A percentile compares a stretch with the other conserved stretches of the same genome.
Evolutionary conservation across 2,329 filamentous ascomycete genomes (phyloP).

Genomic region (Elsinoe ampelina): DNA sequence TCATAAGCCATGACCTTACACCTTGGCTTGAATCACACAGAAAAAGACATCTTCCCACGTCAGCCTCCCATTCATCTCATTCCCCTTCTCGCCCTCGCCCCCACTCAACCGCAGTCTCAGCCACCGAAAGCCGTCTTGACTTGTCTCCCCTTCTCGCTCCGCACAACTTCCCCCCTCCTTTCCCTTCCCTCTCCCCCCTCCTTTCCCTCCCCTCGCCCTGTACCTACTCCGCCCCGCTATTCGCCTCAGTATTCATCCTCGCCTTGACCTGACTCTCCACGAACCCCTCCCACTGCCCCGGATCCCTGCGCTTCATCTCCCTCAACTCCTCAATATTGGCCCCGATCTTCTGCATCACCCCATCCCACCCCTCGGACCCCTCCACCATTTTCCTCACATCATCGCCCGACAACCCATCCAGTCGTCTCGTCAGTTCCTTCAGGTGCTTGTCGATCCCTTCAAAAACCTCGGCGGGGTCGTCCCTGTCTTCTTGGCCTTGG

Average conservation of each 20-base stretch:
- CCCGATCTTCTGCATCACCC: slow-evolving; percentile 53
- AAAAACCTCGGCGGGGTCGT: slow-evolving; percentile 17
- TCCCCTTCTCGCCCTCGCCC: background rate
- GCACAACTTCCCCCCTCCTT: no score
- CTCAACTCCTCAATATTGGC: slow-evolving; percentile 60
- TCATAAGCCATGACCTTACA: background rate
- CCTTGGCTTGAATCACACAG: background rate
- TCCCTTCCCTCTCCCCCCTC: background rate
- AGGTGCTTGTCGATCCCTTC: slow-evolving; percentile 17
- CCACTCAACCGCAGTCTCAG: no score
- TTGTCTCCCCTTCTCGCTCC: no score
- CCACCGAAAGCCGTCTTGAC: no score
- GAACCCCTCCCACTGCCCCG: slow-evolving; percentile 28
- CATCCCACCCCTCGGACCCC: slow-evolving; percentile 51
- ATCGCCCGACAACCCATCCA: slow-evolving; percentile 47
- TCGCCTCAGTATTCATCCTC: slow-evolving; percentile 20
- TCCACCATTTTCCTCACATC: slow-evolving; percentile 56
- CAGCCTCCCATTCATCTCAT: background rate
- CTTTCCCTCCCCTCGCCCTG: background rate
- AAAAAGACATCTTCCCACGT: background rate
- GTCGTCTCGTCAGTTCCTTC: slow-evolving; percentile 32
- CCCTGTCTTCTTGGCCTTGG: slow-evolving; percentile 28
- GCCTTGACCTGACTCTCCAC: slow-evolving; percentile 29
- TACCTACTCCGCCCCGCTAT: background rate
- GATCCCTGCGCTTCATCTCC: slow-evolving; percentile 42